Evolutionary conservation across 768 basidiomycete species (phyloP).

Genomic region (Sarcomyxa edulis): DNA sequence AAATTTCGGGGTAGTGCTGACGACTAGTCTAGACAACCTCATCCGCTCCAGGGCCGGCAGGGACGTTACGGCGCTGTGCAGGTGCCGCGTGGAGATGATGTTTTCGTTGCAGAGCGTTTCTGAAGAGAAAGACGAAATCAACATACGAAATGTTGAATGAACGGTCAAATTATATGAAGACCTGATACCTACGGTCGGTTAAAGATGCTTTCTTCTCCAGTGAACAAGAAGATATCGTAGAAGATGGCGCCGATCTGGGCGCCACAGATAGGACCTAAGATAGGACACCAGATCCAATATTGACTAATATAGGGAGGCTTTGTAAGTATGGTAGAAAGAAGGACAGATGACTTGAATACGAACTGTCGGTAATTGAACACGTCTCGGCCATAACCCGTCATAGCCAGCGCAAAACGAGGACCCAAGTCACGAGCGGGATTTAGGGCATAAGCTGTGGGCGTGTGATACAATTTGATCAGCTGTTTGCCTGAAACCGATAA

Average conservation of each 20-base stretch:
- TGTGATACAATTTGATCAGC: background rate
- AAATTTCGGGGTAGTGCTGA: too few relatives aligned
- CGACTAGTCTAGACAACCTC: too few relatives aligned
- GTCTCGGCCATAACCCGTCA: constrained; percentile 65
- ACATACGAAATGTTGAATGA: too few relatives aligned
- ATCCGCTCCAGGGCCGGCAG: too few relatives aligned
- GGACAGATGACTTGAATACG: constrained; percentile 8
- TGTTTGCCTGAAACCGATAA: constrained; percentile 5
- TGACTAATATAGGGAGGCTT: constrained; percentile 38
- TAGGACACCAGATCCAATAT: constrained; percentile 72
- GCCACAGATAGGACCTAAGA: constrained; percentile 56
- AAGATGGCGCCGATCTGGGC: constrained; percentile 46
- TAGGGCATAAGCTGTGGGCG: constrained; percentile 43
- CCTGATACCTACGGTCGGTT: constrained; percentile 42
- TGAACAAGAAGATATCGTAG: constrained; percentile 57
- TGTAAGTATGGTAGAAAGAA: too few relatives aligned
- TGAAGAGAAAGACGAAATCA: too few relatives aligned
- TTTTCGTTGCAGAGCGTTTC: too few relatives aligned
- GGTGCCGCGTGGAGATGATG: too few relatives aligned
- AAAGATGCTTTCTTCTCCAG: constrained; percentile 47
- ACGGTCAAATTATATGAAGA: too few relatives aligned
- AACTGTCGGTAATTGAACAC: constrained; percentile 42
- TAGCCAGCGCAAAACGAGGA: constrained; percentile 60
- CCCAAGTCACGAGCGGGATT: constrained; percentile 75
- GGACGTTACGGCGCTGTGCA: too few relatives aligned